These are phyloP conservation scores for Odontarrhena argentea DNA, from an alignment of 345 rosid genomes.

Conservation along the genomic window DNA sequence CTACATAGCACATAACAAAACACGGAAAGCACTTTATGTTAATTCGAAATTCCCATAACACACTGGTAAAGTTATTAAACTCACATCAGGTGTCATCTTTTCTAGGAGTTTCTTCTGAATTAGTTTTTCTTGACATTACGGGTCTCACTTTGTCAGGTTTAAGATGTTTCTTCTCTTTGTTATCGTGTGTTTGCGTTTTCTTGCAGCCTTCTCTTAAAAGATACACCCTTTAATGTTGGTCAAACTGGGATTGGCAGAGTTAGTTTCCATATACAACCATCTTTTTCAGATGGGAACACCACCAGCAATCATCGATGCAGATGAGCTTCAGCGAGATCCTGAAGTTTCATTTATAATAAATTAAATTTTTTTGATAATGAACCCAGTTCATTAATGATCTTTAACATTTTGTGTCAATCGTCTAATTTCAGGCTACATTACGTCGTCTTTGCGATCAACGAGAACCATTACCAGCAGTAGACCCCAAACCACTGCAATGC, in stretches of 20 bases:
- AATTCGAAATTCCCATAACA: constrained; percentile 69
- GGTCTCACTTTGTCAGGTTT: background rate
- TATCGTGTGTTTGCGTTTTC: constrained; percentile 21
- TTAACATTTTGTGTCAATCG: constrained; percentile 8
- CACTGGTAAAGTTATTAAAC: constrained; percentile 54
- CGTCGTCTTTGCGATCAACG: constrained; percentile 52
- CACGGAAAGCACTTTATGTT: constrained; percentile 82
- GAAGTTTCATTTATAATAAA: constrained; percentile 51
- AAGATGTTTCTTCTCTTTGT: constrained; percentile 10
- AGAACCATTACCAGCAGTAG: too few species aligned
- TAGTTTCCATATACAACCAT: constrained; percentile 68
- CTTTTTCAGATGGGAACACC: constrained; percentile 71
- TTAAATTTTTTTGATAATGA: background rate
- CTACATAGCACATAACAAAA: constrained; percentile 69
- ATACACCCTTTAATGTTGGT: constrained; percentile 58
- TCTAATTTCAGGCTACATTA: constrained; percentile 55
- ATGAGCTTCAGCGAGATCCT: constrained; percentile 76
- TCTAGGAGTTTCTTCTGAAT: background rate
- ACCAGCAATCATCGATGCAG: constrained; percentile 75
- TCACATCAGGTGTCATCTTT: too few species aligned
- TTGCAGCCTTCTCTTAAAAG: constrained; percentile 72
- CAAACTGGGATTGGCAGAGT: constrained; percentile 70
- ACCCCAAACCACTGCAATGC: too few species aligned
- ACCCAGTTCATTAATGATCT: background rate
- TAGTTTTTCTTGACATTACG: constrained; percentile 25